phyloP scores from a whole-genome alignment of 208 protist genomes.

The Novymonas esmeraldas region DNA sequence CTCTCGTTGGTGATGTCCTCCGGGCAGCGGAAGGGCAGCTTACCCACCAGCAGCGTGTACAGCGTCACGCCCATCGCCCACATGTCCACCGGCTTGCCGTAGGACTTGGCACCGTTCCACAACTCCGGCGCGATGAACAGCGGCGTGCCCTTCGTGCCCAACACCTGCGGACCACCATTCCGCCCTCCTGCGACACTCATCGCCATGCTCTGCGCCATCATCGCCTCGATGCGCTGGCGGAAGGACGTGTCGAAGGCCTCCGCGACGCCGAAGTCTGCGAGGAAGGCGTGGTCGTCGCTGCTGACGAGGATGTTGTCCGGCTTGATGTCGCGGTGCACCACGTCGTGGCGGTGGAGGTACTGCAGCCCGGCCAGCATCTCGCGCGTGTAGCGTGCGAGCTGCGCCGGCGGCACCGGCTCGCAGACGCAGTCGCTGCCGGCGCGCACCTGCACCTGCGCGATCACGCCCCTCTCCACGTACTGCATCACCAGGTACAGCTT shows the following conservation, averaged over 20 bases:
- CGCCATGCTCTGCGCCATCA: constrained; percentile 60
- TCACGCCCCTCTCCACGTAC: constrained; percentile 80
- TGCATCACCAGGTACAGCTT: constrained; percentile 94
- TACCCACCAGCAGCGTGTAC: constrained; percentile 88
- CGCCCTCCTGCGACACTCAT: no score
- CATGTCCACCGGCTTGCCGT: constrained; percentile 67
- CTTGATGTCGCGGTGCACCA: constrained; percentile 91
- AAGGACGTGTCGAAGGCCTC: constrained; percentile 57
- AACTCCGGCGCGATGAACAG: constrained; percentile 86
- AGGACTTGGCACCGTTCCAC: constrained; percentile 18
- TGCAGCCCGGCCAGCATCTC: constrained; percentile 75
- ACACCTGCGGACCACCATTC: no score
- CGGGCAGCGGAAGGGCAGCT: constrained; percentile 97
- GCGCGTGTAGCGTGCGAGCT: constrained; percentile 42
- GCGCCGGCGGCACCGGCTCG: constrained; percentile 39
- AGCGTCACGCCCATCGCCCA: constrained; percentile 91
- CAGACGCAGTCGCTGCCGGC: constrained; percentile 33
- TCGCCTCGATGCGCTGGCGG: constrained; percentile 40
- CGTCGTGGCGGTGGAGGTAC: constrained; percentile 66
- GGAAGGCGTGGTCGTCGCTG: constrained; percentile 50
- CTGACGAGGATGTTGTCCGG: constrained; percentile 86
- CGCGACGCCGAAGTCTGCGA: constrained; percentile 89
- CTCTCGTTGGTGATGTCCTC: no score
- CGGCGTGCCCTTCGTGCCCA: constrained; percentile 79
- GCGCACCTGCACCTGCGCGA: constrained; percentile 55